A percentile compares a stretch with the other conserved stretches of the same genome.
These are phyloP conservation scores for Mixia osmundae DNA, from an alignment of 1,284 basidiomycete species.

Conservation along the genomic window DNA sequence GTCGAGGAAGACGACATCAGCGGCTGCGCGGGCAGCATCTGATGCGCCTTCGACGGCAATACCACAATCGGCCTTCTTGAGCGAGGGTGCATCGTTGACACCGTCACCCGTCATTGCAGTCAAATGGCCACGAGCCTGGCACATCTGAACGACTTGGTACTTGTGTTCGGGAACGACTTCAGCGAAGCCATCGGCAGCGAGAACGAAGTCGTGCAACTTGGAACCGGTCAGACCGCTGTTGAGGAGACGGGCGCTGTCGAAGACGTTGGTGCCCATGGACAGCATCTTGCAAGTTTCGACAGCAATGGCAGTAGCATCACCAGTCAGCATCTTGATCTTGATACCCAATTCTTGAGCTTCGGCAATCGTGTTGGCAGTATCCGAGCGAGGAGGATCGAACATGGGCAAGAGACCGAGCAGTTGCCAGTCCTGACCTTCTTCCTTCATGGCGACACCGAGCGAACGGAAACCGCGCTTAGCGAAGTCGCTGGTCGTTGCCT, in stretches of 20 bases:
- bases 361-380: constrained; percentile 31
- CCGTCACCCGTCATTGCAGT: constrained; percentile 31
- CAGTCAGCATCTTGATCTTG: constrained; percentile 34
- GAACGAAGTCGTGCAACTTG: constrained; percentile 31
- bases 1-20: constrained; percentile 31
- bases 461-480: constrained; percentile 32
- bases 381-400: constrained; percentile 32
- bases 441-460: constrained; percentile 31
- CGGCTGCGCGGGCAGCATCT: constrained; percentile 29
- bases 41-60: constrained; percentile 30
- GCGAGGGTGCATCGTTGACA: constrained; percentile 25
- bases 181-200: constrained; percentile 34
- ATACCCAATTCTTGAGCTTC: constrained; percentile 32
- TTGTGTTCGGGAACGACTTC: constrained; percentile 35
- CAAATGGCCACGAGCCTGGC: constrained; percentile 32
- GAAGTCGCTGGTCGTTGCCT: constrained; percentile 26
- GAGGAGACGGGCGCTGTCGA: constrained; percentile 31
- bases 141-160: constrained; percentile 30
- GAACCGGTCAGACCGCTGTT: constrained; percentile 28
- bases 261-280: constrained; percentile 30
- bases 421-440: constrained; percentile 30
- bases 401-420: constrained; percentile 27
- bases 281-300: constrained; percentile 33
- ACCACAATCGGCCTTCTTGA: constrained; percentile 29
- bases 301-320: constrained; percentile 32